Conservation (phyloP, 805 yeast genomes). For the Lipomyces anomalus region DNA sequence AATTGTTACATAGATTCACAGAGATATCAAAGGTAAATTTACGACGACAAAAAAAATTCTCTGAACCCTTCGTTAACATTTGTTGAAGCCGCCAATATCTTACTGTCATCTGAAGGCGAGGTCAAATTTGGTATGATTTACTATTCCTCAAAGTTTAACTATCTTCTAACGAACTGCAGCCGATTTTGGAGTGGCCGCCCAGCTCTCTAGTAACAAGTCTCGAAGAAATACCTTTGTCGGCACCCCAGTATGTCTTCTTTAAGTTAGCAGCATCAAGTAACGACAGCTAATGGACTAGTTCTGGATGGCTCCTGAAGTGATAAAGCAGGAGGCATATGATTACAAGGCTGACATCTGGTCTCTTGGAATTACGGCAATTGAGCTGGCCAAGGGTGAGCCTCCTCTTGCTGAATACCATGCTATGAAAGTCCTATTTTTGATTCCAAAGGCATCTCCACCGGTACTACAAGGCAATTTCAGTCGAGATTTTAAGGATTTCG, state of each 20-base stretch:
- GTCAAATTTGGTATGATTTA: slow-evolving; percentile 51
- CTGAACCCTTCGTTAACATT: too few relatives aligned
- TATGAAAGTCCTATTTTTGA: slow-evolving; percentile 48
- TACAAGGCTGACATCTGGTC: slow-evolving; percentile 77
- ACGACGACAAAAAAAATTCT: too few relatives aligned
- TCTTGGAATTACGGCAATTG: slow-evolving; percentile 71
- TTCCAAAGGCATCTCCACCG: slow-evolving; percentile 48
- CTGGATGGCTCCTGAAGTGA: slow-evolving; percentile 99
- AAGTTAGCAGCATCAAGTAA: background rate
- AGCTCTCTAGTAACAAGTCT: slow-evolving; percentile 51
- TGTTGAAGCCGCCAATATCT: slow-evolving; percentile 67
- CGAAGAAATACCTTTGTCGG: slow-evolving; percentile 45
- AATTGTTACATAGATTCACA: slow-evolving; percentile 52
- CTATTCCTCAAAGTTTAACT: background rate
- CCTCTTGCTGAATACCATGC: slow-evolving; percentile 55
- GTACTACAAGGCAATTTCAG: slow-evolving; percentile 37
- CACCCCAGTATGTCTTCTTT: slow-evolving; percentile 32
- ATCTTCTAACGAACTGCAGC: slow-evolving; percentile 38
- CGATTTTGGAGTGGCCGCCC: slow-evolving; percentile 94
- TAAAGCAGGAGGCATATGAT: slow-evolving; percentile 73
- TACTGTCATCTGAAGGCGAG: slow-evolving; percentile 61
- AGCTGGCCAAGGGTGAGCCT: slow-evolving; percentile 65
- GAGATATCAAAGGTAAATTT: slow-evolving; percentile 64
- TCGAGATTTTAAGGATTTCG: slow-evolving; percentile 61
- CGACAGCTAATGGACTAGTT: slow-evolving; percentile 35